Evolutionary conservation across 371 early-diverging fungal species (phyloP), one percentile per base, ranked within the genome.

Genomic region (Smittium culicis): DNA sequence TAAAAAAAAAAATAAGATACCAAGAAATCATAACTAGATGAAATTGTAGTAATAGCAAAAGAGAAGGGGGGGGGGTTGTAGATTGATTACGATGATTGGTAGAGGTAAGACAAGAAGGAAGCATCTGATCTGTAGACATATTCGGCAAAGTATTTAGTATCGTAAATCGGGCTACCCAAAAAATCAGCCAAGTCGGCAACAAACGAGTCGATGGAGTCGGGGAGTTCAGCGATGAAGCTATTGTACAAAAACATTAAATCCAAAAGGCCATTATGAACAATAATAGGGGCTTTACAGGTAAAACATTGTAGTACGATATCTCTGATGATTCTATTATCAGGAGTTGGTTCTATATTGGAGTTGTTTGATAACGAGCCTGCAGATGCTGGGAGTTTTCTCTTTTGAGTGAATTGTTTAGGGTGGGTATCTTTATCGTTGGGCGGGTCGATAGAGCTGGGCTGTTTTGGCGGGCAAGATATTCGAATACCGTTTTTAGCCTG

Each of bases 191-290:
- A 63, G 70, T 90, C 92, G 0, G 82, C 81, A 0, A 86, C 71
- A 71, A 94, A 93, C 0, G 79, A 77, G n/a, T 77, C 73, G 34
- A 93, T 72, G 1, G 78, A 73, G 8, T 74, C 70, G 0, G 97
- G 97, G 30, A 94, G 74, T 24, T 71, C 73, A 0, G 87, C 86
- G 69, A 88, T 87, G 70, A 96, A 89, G 32, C 85, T 77, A 68
- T 90, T 85, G 73, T 95, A 94, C 1, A 96, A 61, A 72, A 90
- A 94, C 74, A 92, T 80, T 24, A 94, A 71, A 70, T 96, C 97
- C 34, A 92, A 79, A 28, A 94, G 75, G 0, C 96, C 97, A 73
- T 95, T 94, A 79, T 96, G 97, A 0, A 92, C 79, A 2, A 93
- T 81, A 14, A 94, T 58, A 27, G 74, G 68, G 35, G 65, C 64